Evolutionary conservation across 371 early-diverging fungal genomes (phyloP).

Genomic region (Mucor plumbeus): DNA sequence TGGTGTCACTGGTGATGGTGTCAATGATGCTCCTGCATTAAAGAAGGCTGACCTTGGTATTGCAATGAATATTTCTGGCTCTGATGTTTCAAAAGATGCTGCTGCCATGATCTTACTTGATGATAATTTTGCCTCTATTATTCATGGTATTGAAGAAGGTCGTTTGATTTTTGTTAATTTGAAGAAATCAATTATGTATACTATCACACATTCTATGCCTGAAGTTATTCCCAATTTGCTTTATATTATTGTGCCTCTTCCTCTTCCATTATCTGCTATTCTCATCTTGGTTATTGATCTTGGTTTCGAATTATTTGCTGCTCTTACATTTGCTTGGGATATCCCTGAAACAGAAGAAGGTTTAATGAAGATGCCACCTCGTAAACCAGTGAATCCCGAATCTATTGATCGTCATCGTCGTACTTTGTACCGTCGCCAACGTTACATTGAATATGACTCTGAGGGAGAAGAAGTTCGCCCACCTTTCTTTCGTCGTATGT

Average conservation of each 20-base stretch:
- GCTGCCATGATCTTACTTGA: slow-evolving; percentile 97
- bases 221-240: slow-evolving; percentile 85
- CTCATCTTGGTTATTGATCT: slow-evolving; percentile 92
- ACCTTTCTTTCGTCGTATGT: slow-evolving; percentile 27
- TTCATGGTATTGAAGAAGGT: slow-evolving; percentile 92
- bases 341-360: slow-evolving; percentile 76
- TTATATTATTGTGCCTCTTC: slow-evolving; percentile 88
- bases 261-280: slow-evolving; percentile 82
- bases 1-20: slow-evolving; percentile 90
- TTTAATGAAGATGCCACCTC: slow-evolving; percentile 89
- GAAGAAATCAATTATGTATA: slow-evolving; percentile 94
- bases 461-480: slow-evolving; percentile 52
- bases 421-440: slow-evolving; percentile 51
- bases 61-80: slow-evolving; percentile 94
- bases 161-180: slow-evolving; percentile 94
- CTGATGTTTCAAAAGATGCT: slow-evolving; percentile 97
- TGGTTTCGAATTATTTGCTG: slow-evolving; percentile 89
- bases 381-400: slow-evolving; percentile 83
- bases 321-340: slow-evolving; percentile 95
- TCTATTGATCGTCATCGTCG: slow-evolving; percentile 74
- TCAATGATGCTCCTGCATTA: slow-evolving; percentile 95
- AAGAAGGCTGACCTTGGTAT: slow-evolving; percentile 97
- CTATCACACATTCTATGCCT: slow-evolving; percentile 87
- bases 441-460: slow-evolving; percentile 47
- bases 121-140: slow-evolving; percentile 92